A percentile compares a stretch with the other conserved stretches of the same genome.
phyloP scores from a whole-genome alignment of 176 grass and related monocot species.

The Aegilops umbellulata region DNA sequence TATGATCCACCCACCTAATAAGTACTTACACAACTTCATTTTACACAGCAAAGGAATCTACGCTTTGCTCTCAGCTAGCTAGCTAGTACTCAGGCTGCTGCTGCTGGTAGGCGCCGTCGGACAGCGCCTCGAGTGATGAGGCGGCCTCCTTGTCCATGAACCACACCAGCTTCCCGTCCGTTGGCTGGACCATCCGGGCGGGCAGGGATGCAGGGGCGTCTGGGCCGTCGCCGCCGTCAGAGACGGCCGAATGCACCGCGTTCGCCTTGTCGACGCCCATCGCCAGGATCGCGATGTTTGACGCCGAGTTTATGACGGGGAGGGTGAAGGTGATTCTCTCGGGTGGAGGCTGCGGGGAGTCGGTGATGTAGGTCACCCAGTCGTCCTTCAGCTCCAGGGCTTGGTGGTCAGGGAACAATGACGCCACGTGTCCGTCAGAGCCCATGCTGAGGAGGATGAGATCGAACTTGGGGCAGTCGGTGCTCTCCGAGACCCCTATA shows the following conservation, averaged over 20 bases:
- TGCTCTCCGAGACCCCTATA: constrained; percentile 63
- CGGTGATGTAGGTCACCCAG: constrained; percentile 84
- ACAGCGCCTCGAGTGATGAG: constrained; percentile 25
- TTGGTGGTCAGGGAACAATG: constrained; percentile 68
- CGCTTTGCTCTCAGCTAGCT: not conserved
- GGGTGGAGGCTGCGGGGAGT: constrained; percentile 70
- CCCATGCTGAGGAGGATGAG: constrained; percentile 76
- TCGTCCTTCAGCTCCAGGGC: constrained; percentile 59
- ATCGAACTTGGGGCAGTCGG: constrained; percentile 82
- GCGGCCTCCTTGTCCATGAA: constrained; percentile 76
- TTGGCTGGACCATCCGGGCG: constrained; percentile 57
- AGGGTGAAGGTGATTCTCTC: constrained; percentile 95
- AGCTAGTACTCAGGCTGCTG: constrained; percentile 29
- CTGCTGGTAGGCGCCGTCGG: not conserved
- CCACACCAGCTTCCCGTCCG: constrained; percentile 76
- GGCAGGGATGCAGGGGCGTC: constrained; percentile 37
- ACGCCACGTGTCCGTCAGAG: constrained; percentile 74
- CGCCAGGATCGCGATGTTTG: constrained; percentile 66
- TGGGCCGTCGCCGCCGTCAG: constrained; percentile 6
- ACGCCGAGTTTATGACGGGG: constrained; percentile 87
- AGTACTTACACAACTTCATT: constrained; percentile 20
- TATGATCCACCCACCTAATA: constrained; percentile 36
- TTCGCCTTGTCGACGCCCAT: constrained; percentile 53
- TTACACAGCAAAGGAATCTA: constrained; percentile 25
- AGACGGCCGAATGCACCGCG: constrained; percentile 36